Base-by-base conservation (phyloP, 345 rosid genomes). In the Salix purpurea region DNA sequence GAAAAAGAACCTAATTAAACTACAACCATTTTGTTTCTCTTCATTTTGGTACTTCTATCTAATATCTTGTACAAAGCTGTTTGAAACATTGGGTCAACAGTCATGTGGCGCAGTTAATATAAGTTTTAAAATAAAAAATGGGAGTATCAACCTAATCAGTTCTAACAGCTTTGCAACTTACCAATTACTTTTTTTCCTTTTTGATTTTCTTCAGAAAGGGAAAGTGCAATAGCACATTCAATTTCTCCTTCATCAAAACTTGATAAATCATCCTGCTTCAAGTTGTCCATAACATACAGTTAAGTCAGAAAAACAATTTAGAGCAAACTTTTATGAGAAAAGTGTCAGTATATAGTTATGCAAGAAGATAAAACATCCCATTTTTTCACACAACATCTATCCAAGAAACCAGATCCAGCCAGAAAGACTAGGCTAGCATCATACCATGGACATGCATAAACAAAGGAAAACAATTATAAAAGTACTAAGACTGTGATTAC, bases 111-210 rank as follows among this genome's bases (percentile, higher is more conserved):
- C 36, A 28, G 21, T 65, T 19, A 65, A 14, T 26, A 13, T 12
- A 65, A 2, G 19, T 23, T 21, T 40, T 14, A 54, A 69, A 34
- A 34, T 16, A 19, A 71, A 56, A 26, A 34, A 28, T 15, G 58
- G 36, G 48, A 71, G 40, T 12, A 24, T 23, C 7, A 58, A 9
- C 48, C 61, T 21, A 37, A 7, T 28, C 56, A 34, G 48, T 23
- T 42, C 48, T 58, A 58, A 28, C 67, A 32, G 67, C 67, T 14
- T 26, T 37, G 75, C 64, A 58, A 74, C 87, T 85, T 88, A 96
- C 99, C 97, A 34, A 92, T 84, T 21, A 88, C 84, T 73, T 87
- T 85, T 86, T 92, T 94, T 74, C 97, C 97, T 83, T 96, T 89
- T 28, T 65, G 83, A 83, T 92, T 90, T 77, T 60, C 90, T 83